A percentile compares a stretch with the other conserved stretches of the same genome.
Evolutionary conservation across 179 eudicot species (phyloP).

Genomic region (Silene coronaria): DNA sequence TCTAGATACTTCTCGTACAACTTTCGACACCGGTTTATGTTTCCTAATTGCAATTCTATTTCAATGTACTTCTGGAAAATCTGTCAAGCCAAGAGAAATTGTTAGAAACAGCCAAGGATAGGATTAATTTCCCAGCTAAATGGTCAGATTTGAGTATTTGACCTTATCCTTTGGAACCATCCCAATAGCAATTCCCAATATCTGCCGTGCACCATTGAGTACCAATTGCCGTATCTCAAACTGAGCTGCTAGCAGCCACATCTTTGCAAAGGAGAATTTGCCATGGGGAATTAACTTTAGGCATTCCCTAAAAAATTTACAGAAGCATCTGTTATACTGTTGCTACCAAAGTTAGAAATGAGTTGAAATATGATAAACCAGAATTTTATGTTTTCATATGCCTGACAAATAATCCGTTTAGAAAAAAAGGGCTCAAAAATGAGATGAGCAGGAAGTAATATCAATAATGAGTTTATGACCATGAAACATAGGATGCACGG

Average conservation of each 20-base stretch:
- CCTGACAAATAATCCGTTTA: too few species aligned
- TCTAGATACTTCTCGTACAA: constrained; percentile 76
- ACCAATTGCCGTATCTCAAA: constrained; percentile 73
- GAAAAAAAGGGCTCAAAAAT: too few species aligned
- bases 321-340: neutral
- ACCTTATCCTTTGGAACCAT: constrained; percentile 89
- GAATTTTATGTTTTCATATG: neutral
- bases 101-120: constrained; percentile 13
- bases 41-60: constrained; percentile 68
- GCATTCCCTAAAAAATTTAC: constrained; percentile 40
- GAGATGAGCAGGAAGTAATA: too few species aligned
- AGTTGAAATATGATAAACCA: neutral
- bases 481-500: too few species aligned
- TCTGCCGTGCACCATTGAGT: constrained; percentile 56
- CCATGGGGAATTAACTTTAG: constrained; percentile 50
- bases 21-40: constrained; percentile 70
- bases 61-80: constrained; percentile 79
- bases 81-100: constrained; percentile 26
- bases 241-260: constrained; percentile 78
- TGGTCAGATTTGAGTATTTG: neutral
- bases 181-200: constrained; percentile 87
- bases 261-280: constrained; percentile 70
- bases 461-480: too few species aligned
- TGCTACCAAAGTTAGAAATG: neutral
- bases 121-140: neutral